A percentile compares a stretch with the other conserved stretches of the same genome.
phyloP scores from a whole-genome alignment of 495 filamentous ascomycete genomes.

The Aspergillus funiculosus region DNA sequence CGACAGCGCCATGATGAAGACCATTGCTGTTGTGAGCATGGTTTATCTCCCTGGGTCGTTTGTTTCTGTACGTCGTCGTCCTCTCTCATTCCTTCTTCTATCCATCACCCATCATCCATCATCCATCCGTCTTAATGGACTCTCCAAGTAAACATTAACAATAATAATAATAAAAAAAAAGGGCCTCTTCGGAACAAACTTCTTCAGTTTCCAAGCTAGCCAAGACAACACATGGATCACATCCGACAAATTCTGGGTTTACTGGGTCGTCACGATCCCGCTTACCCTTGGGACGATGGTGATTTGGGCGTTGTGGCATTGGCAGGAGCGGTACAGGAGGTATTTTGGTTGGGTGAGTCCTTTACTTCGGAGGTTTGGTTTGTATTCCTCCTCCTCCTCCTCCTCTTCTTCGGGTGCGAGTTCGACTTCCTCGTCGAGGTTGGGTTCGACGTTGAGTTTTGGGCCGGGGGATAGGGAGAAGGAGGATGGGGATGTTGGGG shows the following conservation, averaged over 20 bases:
- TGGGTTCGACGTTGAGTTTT: too few relatives aligned
- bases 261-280: slow-evolving; percentile 29
- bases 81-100: too few relatives aligned
- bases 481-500: too few relatives aligned
- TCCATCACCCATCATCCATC: too few relatives aligned
- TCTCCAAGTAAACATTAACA: background rate
- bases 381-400: background rate
- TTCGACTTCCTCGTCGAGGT: too few relatives aligned
- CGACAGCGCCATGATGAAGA: slow-evolving; percentile 34
- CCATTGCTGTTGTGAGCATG: slow-evolving; percentile 30
- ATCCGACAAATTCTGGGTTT: slow-evolving; percentile 29
- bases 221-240: slow-evolving; percentile 12
- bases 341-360: too few relatives aligned
- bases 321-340: background rate
- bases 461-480: background rate
- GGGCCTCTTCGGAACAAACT: slow-evolving; percentile 34
- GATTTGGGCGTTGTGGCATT: slow-evolving; percentile 25
- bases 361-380: too few relatives aligned
- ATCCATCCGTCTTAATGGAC: too few relatives aligned
- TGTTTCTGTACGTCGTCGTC: slow-evolving; percentile 24
- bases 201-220: slow-evolving; percentile 25
- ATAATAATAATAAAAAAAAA: background rate
- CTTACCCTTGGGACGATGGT: slow-evolving; percentile 25
- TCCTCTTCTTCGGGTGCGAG: background rate
- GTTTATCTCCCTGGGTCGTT: slow-evolving; percentile 39